Percentiles rank a stretch among this genome's conserved stretches.
phyloP scores from a whole-genome alignment of 805 yeast species.

The Metschnikowia vanudenii region DNA sequence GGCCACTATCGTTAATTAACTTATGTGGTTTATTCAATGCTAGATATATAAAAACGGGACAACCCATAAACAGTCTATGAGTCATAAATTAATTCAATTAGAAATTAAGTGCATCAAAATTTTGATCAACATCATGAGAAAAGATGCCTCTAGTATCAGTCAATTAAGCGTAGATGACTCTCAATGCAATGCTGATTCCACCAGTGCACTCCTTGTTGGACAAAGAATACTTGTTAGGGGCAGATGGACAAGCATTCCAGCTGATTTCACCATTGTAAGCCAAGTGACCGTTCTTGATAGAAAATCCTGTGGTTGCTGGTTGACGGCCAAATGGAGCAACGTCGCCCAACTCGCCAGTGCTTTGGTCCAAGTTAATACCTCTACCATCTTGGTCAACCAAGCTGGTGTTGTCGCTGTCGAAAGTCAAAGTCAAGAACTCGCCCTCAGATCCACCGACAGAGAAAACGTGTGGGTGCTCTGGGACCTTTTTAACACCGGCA shows the following conservation, averaged over 20 bases:
- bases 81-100: too few species aligned
- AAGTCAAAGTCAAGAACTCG: conserved; percentile 23
- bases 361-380: conserved; percentile 28
- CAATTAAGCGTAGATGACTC: conserved; percentile 14
- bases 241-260: conserved; percentile 41
- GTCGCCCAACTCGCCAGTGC: conserved; percentile 34
- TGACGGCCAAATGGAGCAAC: conserved; percentile 32
- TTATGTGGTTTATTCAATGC: too few species aligned
- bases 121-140: too few species aligned
- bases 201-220: conserved; percentile 28
- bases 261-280: conserved; percentile 30
- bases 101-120: too few species aligned
- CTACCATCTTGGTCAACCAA: conserved; percentile 32
- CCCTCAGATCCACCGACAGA: conserved; percentile 35
- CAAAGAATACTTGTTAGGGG: conserved; percentile 23
- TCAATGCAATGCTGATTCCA: conserved; percentile 30
- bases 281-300: conserved; percentile 39
- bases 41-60: too few species aligned
- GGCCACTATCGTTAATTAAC: too few species aligned
- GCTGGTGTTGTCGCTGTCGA: conserved; percentile 25
- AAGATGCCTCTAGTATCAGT: too few species aligned
- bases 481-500: conserved; percentile 28
- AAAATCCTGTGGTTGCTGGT: conserved; percentile 38
- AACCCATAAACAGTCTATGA: too few species aligned
- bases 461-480: conserved; percentile 32